Base-by-base conservation (phyloP, 148 eudicot species). In the Linanthus parryae region DNA sequence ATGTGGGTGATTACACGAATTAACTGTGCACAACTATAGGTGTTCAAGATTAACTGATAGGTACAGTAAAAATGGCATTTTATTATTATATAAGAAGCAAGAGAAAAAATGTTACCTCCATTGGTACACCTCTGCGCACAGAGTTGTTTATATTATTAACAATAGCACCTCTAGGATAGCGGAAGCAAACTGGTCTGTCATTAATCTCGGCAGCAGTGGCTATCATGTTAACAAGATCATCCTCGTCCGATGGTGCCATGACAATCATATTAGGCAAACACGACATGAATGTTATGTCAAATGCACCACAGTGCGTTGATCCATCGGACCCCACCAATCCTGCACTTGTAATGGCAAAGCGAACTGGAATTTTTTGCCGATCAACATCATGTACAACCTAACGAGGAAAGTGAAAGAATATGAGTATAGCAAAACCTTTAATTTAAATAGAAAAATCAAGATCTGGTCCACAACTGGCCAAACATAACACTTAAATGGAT, bases 231-330 rank as follows among this genome's bases (percentile, higher is more conserved):
- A 74, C 70, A 59, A 90, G 95, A 57, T 90, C 97, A 65, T 68
- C 69, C 65, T 90, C 97, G 70, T 90, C 91, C 12, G 97, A 78
- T 9, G 97, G 97, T 38, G 95, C 95, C 97, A 90, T 90, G 61
- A 90, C 91, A 52, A 90, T 68, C 95, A 90, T 85, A 68, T 90
- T 90, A 16, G 97, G 97, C 63, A 90, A 73, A 78, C 97, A 85
- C 40, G 97, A 82, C 95, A 90, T 85, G 48, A 80, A 82, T 9
- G 97, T 74, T 55, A 82, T 74, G 64, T 90, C 95, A 67, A 85
- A 90, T 23, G 95, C 66, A 24, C 97, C 97, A 63, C 79, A 73
- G 29, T 73, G 71, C 5, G 73, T 70, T 23, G 97, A 81, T 42
- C 94, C 97, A 55, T 79, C 87, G 2, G 94, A 72, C 4, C 97